Percentiles rank a stretch among this genome's conserved stretches.
Conservation (phyloP, 257 asterid genomes). For the Solanum chmielewskii region DNA sequence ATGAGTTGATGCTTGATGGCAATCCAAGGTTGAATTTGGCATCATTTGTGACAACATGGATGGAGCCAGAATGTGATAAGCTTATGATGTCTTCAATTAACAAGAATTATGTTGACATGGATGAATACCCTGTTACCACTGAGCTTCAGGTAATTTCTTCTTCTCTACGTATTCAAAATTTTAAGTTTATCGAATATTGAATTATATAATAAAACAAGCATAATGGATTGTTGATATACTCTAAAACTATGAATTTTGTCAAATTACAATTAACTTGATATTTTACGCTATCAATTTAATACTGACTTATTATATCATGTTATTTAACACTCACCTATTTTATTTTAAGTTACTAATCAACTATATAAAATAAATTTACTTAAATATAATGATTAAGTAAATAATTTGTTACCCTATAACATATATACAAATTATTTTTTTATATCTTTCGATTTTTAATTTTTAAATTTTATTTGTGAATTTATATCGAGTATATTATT, state of each 20-base stretch:
- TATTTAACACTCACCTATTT: too few relatives aligned
- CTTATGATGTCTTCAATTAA: conserved; percentile 12
- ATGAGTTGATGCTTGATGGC: conserved; percentile 14
- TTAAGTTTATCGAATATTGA: not conserved
- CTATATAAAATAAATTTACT: not conserved
- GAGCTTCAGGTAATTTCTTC: conserved; percentile 9
- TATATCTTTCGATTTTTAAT: not conserved
- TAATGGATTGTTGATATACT: too few relatives aligned
- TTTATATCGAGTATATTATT: too few relatives aligned
- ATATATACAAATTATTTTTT: too few relatives aligned
- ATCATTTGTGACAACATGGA: conserved; percentile 15
- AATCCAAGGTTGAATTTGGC: conserved; percentile 13
- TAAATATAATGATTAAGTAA: not conserved
- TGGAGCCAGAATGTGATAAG: conserved; percentile 14
- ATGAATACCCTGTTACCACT: conserved; percentile 16
- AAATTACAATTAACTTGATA: too few relatives aligned
- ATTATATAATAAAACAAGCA: too few relatives aligned
- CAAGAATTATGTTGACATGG: conserved; percentile 14
- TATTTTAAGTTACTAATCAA: not conserved
- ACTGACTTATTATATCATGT: not conserved
- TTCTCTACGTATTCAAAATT: not conserved
- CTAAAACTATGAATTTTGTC: too few relatives aligned
- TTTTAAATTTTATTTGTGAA: too few relatives aligned
- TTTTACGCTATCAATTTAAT: too few relatives aligned
- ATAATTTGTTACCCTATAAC: not conserved